Evolutionary conservation across 306 rosid genomes (phyloP).

Genomic region (Lotus japonicus): DNA sequence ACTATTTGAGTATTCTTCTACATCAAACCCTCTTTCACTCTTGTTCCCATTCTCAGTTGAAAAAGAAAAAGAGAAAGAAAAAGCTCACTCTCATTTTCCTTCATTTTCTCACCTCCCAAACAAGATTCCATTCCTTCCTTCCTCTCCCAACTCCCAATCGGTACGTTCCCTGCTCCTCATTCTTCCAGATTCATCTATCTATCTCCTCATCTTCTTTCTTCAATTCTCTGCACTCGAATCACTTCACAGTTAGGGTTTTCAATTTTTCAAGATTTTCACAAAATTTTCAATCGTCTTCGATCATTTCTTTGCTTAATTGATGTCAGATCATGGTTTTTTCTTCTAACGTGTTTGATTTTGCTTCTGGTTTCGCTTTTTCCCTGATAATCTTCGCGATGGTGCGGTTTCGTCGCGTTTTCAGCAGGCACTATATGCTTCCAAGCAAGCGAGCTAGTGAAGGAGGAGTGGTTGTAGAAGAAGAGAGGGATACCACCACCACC

Average conservation of each 20-base stretch:
- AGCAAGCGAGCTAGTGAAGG: slow-evolving; percentile 87
- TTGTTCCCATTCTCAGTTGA: background rate
- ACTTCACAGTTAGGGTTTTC: slow-evolving; percentile 40
- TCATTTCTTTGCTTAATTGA: slow-evolving; percentile 14
- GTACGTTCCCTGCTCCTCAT: slow-evolving; percentile 33
- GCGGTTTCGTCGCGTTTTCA: slow-evolving; percentile 37
- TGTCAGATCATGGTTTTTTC: background rate
- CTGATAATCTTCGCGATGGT: slow-evolving; percentile 30
- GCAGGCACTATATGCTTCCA: slow-evolving; percentile 98
- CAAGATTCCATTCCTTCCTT: slow-evolving; percentile 42
- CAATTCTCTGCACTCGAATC: slow-evolving; percentile 24
- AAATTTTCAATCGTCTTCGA: background rate
- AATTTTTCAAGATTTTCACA: too few relatives aligned
- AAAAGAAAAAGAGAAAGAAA: background rate
- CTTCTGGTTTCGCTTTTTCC: background rate
- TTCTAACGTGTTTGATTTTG: background rate
- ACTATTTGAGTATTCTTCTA: too few relatives aligned
- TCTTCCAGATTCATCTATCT: background rate
- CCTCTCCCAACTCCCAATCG: slow-evolving; percentile 27
- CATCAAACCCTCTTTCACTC: background rate
- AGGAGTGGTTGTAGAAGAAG: slow-evolving; percentile 67
- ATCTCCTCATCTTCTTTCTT: slow-evolving; percentile 1
- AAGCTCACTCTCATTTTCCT: background rate
- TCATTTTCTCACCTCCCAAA: background rate
- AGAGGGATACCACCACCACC: slow-evolving; percentile 16